phyloP scores from a whole-genome alignment of 805 yeast species.

The Saccharomycopsis selenospora region DNA sequence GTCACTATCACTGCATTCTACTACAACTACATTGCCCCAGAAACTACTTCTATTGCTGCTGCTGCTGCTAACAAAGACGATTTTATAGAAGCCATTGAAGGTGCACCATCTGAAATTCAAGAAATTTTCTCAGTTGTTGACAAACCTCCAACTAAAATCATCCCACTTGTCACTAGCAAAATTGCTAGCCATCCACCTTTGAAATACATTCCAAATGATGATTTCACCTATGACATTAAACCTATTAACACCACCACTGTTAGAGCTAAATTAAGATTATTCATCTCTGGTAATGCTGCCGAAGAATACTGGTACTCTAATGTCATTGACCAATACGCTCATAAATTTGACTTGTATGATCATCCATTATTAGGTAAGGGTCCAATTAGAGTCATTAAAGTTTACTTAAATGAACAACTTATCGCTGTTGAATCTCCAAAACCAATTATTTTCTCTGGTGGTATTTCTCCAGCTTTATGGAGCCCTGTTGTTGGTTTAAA shows the following conservation, averaged over 20 bases:
- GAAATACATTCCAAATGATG: constrained; percentile 37
- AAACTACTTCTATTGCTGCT: not conserved
- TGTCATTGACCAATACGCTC: constrained; percentile 38
- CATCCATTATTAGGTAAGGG: constrained; percentile 51
- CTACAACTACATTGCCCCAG: constrained; percentile 31
- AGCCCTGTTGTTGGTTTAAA: constrained; percentile 63
- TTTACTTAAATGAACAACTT: constrained; percentile 50
- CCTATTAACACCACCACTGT: constrained; percentile 47
- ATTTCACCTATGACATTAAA: constrained; percentile 36
- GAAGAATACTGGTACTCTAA: constrained; percentile 83
- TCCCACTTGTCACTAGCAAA: constrained; percentile 31
- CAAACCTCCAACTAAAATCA: constrained; percentile 34
- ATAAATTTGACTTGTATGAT: constrained; percentile 33
- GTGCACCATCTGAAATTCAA: not conserved
- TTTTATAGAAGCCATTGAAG: not conserved
- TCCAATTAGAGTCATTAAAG: constrained; percentile 59
- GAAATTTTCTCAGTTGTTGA: constrained; percentile 15
- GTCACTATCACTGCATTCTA: constrained; percentile 45
- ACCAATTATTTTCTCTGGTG: constrained; percentile 73
- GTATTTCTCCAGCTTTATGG: constrained; percentile 74
- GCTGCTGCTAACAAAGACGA: not conserved
- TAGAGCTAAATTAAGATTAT: constrained; percentile 46
- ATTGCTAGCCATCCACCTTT: constrained; percentile 35
- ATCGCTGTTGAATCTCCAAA: constrained; percentile 59
- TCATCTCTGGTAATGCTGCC: constrained; percentile 66